These are phyloP conservation scores for Chrysopogon serrulatus DNA, from an alignment of 176 grass and related monocot genomes.

Conservation along the genomic window DNA sequence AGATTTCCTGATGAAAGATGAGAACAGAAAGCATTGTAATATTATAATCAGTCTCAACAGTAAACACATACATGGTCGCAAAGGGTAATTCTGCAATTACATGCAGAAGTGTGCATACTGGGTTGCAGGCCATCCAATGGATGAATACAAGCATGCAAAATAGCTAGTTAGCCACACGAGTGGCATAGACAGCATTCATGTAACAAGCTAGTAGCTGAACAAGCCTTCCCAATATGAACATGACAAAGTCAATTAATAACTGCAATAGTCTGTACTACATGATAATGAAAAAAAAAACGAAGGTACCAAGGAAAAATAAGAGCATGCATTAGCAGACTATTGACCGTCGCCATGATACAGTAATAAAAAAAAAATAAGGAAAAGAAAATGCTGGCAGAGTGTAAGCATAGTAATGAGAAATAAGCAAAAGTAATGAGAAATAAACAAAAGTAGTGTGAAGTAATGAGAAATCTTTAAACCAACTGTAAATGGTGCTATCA, in stretches of 20 bases:
- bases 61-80: background rate
- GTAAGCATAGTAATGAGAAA: background rate
- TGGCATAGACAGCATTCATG: background rate
- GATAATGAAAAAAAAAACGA: background rate
- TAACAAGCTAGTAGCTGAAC: background rate
- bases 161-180: background rate
- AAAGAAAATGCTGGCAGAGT: background rate
- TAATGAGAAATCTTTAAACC: slow-evolving; percentile 4
- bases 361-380: background rate
- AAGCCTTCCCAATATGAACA: background rate
- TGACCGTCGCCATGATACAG: too few species aligned
- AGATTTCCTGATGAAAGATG: slow-evolving; percentile 69
- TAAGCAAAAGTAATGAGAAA: slow-evolving; percentile 1
- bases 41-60: background rate
- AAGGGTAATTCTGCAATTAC: background rate
- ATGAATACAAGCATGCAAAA: slow-evolving; percentile 10
- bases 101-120: background rate
- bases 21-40: slow-evolving; percentile 6
- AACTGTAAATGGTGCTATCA: background rate
- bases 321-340: background rate
- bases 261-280: background rate
- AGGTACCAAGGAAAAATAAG: background rate
- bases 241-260: background rate
- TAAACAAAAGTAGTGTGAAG: background rate
- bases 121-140: background rate